phyloP scores from a whole-genome alignment of 2,329 filamentous ascomycete genomes.

The Exserohilum turcica region DNA sequence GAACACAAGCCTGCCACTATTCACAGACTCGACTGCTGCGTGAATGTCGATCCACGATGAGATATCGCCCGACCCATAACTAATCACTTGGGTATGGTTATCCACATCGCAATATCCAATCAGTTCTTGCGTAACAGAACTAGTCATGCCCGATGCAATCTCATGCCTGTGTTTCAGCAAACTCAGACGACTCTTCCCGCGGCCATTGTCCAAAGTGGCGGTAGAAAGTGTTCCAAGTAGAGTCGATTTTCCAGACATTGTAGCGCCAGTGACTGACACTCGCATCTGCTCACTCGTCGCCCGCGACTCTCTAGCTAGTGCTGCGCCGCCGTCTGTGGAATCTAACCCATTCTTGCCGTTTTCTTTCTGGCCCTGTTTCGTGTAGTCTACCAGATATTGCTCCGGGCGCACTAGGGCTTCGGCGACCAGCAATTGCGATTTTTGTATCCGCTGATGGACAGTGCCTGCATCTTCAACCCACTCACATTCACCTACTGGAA shows the following conservation, averaged over 20 bases:
- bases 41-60: conserved; percentile 96
- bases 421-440: conserved; percentile 75
- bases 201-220: conserved; percentile 85
- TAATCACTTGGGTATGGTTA: conserved; percentile 62
- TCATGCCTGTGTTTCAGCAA: conserved; percentile 93
- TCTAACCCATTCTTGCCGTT: background rate
- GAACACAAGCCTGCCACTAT: conserved; percentile 77
- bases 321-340: background rate
- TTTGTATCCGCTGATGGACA: conserved; percentile 21
- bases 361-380: conserved; percentile 16
- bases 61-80: conserved; percentile 84
- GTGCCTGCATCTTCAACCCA: conserved; percentile 61
- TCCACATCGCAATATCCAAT: conserved; percentile 70
- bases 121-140: conserved; percentile 91
- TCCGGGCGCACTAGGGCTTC: conserved; percentile 84
- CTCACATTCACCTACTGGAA: conserved; percentile 84
- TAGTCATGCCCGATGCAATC: conserved; percentile 87
- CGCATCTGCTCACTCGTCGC: conserved; percentile 68
- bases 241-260: conserved; percentile 90
- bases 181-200: conserved; percentile 86
- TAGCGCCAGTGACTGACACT: conserved; percentile 85
- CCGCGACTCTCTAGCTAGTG: conserved; percentile 9
- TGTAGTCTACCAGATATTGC: conserved; percentile 33
- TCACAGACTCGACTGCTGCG: conserved; percentile 71
- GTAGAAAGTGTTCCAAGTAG: conserved; percentile 87